Conservation (phyloP, 768 basidiomycete species). For the Trametes coccinea region DNA sequence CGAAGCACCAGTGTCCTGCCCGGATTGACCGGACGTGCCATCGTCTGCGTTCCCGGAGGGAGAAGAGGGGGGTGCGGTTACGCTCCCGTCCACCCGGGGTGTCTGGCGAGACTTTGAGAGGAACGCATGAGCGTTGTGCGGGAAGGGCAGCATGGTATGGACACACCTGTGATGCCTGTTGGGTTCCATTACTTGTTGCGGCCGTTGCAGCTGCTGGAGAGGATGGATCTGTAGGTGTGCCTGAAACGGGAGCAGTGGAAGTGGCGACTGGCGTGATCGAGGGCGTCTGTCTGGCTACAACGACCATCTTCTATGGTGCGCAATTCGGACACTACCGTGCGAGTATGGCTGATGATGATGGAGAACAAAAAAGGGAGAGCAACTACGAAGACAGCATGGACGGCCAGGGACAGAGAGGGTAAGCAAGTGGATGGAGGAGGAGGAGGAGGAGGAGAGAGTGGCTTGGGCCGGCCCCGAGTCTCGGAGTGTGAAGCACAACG, state of each 20-base stretch:
- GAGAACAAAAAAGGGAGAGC: neutral
- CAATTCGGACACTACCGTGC: too few relatives aligned
- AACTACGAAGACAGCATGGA: neutral
- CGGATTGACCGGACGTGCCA: neutral
- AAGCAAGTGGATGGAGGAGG: too few relatives aligned
- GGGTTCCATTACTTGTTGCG: neutral
- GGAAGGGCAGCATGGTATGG: too few relatives aligned
- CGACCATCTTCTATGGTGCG: neutral
- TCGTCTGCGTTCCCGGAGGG: neutral
- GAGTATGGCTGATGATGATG: too few relatives aligned
- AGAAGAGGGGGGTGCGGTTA: slow-evolving; percentile 1
- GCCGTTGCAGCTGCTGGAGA: neutral
- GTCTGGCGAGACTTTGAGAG: slow-evolving; percentile 1
- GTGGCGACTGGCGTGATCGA: slow-evolving; percentile 7
- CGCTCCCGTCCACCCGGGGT: neutral
- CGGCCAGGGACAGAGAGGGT: too few relatives aligned
- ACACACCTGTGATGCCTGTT: neutral
- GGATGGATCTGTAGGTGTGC: neutral
- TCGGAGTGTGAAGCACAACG: slow-evolving; percentile 1
- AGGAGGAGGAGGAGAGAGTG: too few relatives aligned
- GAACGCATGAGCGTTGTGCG: neutral
- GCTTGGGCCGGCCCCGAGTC: neutral
- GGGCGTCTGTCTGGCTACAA: slow-evolving; percentile 13
- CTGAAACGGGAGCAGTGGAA: neutral
- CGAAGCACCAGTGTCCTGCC: neutral